Evolutionary conservation across 1,139 yeast species (phyloP).

Genomic region (Blastobotrys persicus): DNA sequence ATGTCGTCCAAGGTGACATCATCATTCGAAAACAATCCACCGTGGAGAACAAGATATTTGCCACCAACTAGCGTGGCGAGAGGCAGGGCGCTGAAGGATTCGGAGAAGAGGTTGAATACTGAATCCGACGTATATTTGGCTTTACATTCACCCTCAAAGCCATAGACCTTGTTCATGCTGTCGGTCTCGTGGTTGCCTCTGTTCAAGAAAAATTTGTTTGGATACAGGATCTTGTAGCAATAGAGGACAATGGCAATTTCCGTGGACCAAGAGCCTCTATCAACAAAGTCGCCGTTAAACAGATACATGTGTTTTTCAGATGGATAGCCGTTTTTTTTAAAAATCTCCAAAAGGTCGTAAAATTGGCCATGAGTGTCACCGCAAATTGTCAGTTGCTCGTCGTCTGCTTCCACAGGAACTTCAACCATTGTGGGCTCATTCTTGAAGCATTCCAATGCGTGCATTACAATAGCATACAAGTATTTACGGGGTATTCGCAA

Average conservation of each 20-base stretch:
- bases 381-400: constrained; percentile 65
- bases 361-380: constrained; percentile 99
- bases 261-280: constrained; percentile 97
- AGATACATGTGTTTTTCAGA: constrained; percentile 66
- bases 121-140: constrained; percentile 73
- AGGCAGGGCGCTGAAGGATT: constrained; percentile 83
- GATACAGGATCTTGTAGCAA: constrained; percentile 73
- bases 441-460: constrained; percentile 62
- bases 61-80: constrained; percentile 77
- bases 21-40: constrained; percentile 87
- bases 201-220: constrained; percentile 69
- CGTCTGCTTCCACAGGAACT: constrained; percentile 47
- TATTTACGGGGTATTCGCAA: constrained; percentile 74
- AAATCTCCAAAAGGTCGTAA: constrained; percentile 80
- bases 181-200: constrained; percentile 97
- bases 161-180: constrained; percentile 95
- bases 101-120: constrained; percentile 80
- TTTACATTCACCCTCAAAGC: constrained; percentile 94
- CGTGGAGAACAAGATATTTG: constrained; percentile 86
- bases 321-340: constrained; percentile 69
- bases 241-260: constrained; percentile 87
- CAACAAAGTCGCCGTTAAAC: constrained; percentile 97
- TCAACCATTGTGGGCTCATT: constrained; percentile 78
- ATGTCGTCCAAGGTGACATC: constrained; percentile 70
- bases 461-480: constrained; percentile 77